Percentiles rank a stretch among this genome's conserved stretches.
phyloP scores from a whole-genome alignment of 306 rosid genomes.

The Fragaria nilgerrensis region DNA sequence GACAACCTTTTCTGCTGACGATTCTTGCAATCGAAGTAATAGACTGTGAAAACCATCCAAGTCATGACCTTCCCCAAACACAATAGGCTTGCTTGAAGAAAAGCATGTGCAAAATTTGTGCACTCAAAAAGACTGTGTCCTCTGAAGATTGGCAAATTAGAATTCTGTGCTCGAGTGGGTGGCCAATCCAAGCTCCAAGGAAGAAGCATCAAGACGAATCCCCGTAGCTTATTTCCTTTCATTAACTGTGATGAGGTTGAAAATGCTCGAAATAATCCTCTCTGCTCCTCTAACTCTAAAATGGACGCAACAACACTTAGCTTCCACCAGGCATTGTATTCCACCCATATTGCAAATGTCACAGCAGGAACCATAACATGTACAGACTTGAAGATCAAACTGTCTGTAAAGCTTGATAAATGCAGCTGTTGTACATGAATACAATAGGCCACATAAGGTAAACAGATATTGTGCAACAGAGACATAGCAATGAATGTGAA shows the following conservation, averaged over 20 bases:
- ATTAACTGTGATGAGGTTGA: neutral
- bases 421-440: neutral
- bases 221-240: conserved; percentile 4
- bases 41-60: conserved; percentile 14
- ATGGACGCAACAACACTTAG: neutral
- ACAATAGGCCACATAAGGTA: neutral
- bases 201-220: neutral
- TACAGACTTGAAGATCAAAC: neutral
- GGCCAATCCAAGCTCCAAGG: neutral
- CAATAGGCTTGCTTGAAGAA: neutral
- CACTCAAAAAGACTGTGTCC: neutral
- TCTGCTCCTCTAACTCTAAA: conserved; percentile 1
- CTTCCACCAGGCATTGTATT: conserved; percentile 15
- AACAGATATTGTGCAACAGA: neutral
- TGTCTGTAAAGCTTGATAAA: neutral
- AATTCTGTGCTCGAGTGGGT: neutral
- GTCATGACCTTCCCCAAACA: neutral
- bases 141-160: neutral
- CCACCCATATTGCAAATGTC: neutral
- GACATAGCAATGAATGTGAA: neutral
- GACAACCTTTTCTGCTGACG: neutral
- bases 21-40: conserved; percentile 18
- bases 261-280: neutral
- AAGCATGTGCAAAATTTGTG: neutral
- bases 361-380: neutral